Evolutionary conservation across 2,329 filamentous ascomycete species (phyloP).

Genomic region (Colletotrichum melonis): DNA sequence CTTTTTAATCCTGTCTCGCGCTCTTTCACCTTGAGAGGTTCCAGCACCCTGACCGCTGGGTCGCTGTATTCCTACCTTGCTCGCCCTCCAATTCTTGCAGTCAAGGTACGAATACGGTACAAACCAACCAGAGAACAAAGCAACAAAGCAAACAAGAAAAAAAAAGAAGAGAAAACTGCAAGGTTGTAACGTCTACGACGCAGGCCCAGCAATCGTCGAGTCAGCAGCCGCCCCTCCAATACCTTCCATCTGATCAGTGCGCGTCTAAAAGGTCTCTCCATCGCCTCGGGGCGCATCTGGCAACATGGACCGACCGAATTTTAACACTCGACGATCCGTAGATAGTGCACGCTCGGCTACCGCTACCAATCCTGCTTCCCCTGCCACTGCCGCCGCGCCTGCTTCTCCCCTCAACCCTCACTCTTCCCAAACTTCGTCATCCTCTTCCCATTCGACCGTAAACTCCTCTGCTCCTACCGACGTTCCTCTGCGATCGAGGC

Average conservation of each 20-base stretch:
- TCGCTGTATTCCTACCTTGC: not conserved
- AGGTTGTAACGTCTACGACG: slow-evolving; percentile 16
- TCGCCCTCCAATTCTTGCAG: not conserved
- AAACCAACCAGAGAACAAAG: slow-evolving; percentile 2
- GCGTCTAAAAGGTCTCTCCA: not conserved
- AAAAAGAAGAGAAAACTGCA: not conserved
- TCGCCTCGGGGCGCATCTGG: slow-evolving; percentile 16
- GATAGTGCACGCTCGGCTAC: slow-evolving; percentile 37
- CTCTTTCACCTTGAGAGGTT: not conserved
- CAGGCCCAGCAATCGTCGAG: slow-evolving; percentile 18
- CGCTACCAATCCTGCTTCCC: slow-evolving; percentile 15
- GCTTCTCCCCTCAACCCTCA: slow-evolving; percentile 30
- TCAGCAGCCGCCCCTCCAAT: slow-evolving; percentile 19
- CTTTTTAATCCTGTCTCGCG: not conserved
- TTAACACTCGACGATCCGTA: slow-evolving; percentile 40
- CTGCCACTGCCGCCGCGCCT: slow-evolving; percentile 35
- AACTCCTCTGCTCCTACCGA: slow-evolving; percentile 20
- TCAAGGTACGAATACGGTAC: not conserved
- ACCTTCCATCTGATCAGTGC: slow-evolving; percentile 6
- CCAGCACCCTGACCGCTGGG: not conserved
- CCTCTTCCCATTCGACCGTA: slow-evolving; percentile 11
- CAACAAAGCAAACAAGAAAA: slow-evolving; percentile 8
- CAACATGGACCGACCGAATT: slow-evolving; percentile 40
- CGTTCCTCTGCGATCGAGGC: slow-evolving; percentile 29
- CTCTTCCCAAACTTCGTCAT: not conserved